A percentile compares a stretch with the other conserved stretches of the same genome.
Evolutionary conservation across 768 basidiomycete genomes (phyloP).

Genomic region (Pleurotus djamor): DNA sequence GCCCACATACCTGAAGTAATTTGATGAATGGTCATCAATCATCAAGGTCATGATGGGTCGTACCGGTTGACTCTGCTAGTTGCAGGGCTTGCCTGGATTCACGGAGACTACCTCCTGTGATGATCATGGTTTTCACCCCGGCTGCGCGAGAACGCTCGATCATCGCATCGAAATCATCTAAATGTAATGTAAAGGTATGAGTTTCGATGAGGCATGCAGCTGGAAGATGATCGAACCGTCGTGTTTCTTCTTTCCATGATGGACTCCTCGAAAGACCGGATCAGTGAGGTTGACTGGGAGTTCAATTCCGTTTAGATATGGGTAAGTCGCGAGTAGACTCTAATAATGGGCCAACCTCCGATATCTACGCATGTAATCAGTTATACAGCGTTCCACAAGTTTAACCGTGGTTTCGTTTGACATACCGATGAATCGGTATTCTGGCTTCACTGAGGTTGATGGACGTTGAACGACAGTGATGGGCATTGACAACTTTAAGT

Average conservation of each 20-base stretch:
- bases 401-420: not conserved
- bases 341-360: constrained; percentile 1
- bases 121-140: constrained; percentile 69
- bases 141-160: constrained; percentile 52
- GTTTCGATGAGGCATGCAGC: not conserved
- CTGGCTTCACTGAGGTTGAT: not conserved
- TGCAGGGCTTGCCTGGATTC: constrained; percentile 61
- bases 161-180: constrained; percentile 65
- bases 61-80: constrained; percentile 60
- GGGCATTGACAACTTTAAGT: not conserved
- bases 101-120: constrained; percentile 70
- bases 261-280: constrained; percentile 50
- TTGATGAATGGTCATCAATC: not conserved
- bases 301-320: not conserved
- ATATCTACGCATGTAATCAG: not conserved
- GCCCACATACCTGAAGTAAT: constrained; percentile 52
- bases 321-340: too few species aligned
- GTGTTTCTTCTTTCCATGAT: constrained; percentile 49
- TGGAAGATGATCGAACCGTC: constrained; percentile 29
- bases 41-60: constrained; percentile 7
- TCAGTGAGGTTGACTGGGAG: constrained; percentile 38
- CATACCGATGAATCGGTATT: constrained; percentile 1
- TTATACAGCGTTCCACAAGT: too few species aligned
- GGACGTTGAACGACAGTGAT: not conserved
- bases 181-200: not conserved